Conservation (phyloP, 2,329 filamentous ascomycete genomes). For the Neofusicoccum kwambonambiense region DNA sequence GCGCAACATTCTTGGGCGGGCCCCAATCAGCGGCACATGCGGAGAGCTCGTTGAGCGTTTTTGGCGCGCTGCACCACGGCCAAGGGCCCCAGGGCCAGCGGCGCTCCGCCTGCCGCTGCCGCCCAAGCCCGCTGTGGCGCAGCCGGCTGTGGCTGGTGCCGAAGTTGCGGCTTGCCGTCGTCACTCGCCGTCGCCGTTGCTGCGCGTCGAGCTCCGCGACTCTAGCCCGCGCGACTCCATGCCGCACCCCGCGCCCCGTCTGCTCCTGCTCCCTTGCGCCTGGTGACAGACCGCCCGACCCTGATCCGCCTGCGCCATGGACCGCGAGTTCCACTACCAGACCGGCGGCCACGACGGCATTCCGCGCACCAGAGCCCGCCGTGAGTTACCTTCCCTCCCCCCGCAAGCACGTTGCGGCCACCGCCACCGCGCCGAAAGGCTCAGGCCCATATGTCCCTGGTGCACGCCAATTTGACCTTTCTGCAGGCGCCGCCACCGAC, state of each 20-base stretch:
- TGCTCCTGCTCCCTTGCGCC: neutral
- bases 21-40: conserved; percentile 9
- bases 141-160: neutral
- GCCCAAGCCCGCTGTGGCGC: neutral
- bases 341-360: conserved; percentile 18
- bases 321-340: conserved; percentile 35
- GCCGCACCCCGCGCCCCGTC: neutral
- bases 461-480: neutral
- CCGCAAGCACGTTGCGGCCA: too few relatives aligned
- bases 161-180: conserved; percentile 1
- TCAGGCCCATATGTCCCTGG: too few relatives aligned
- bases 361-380: conserved; percentile 18
- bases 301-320: conserved; percentile 27
- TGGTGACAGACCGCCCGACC: neutral
- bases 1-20: neutral
- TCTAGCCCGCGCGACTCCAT: neutral
- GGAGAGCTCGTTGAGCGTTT: conserved; percentile 10
- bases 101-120: neutral
- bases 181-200: neutral
- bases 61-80: conserved; percentile 6
- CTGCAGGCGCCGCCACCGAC: conserved; percentile 80
- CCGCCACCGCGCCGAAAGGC: too few relatives aligned
- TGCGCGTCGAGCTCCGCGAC: neutral
- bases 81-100: too few relatives aligned
- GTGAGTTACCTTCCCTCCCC: neutral